These are phyloP conservation scores for Zymoseptoria ardabiliae DNA, from an alignment of 2,329 filamentous ascomycete species.

Conservation along the genomic window DNA sequence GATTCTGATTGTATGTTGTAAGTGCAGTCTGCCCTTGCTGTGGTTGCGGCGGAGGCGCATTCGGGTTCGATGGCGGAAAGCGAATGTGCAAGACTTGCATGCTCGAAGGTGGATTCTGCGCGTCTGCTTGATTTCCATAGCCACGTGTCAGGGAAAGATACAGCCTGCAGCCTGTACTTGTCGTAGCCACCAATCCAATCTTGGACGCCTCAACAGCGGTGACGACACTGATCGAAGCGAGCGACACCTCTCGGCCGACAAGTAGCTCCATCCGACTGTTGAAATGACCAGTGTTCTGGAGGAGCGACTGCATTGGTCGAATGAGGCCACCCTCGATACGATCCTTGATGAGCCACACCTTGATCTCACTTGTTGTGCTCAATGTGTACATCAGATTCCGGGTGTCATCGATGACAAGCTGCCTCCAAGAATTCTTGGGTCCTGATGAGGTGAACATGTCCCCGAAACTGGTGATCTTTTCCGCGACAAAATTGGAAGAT, in stretches of 20 bases:
- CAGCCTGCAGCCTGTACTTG: slow-evolving; percentile 80
- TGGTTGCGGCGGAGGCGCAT: slow-evolving; percentile 1
- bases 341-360: slow-evolving; percentile 77
- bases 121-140: slow-evolving; percentile 51
- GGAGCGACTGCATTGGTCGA: slow-evolving; percentile 46
- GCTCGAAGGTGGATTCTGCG: slow-evolving; percentile 69
- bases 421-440: slow-evolving; percentile 55
- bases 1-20: slow-evolving; percentile 15
- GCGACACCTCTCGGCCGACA: slow-evolving; percentile 54
- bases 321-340: slow-evolving; percentile 50
- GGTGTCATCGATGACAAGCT: slow-evolving; percentile 83
- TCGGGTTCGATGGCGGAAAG: slow-evolving; percentile 61
- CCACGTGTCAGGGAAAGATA: slow-evolving; percentile 87
- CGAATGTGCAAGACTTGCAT: slow-evolving; percentile 98
- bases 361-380: slow-evolving; percentile 79
- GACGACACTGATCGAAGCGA: slow-evolving; percentile 82
- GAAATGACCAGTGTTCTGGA: slow-evolving; percentile 76
- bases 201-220: slow-evolving; percentile 70
- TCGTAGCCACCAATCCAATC: slow-evolving; percentile 83
- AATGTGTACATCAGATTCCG: slow-evolving; percentile 85
- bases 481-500: slow-evolving; percentile 34
- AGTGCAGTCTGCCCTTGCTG: slow-evolving; percentile 16
- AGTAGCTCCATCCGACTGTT: slow-evolving; percentile 66
- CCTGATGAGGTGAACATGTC: slow-evolving; percentile 28
- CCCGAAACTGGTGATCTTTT: slow-evolving; percentile 30